A percentile compares a stretch with the other conserved stretches of the same genome.
Evolutionary conservation across 371 early-diverging fungal species (phyloP).

Genomic region (Circinella umbellata): DNA sequence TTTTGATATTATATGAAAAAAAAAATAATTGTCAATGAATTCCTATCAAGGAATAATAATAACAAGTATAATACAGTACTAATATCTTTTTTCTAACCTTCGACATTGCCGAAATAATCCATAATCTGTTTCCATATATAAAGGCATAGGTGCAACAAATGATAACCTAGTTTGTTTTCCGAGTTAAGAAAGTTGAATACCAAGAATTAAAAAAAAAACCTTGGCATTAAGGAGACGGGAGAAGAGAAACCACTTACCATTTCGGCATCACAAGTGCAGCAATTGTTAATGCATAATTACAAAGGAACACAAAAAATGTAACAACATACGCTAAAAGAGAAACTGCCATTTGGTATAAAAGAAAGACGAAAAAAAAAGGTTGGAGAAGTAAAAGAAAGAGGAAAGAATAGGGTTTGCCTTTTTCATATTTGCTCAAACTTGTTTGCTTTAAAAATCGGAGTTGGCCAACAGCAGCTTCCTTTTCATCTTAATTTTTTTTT

Average conservation of each 20-base stretch:
- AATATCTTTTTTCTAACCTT: conserved; percentile 29
- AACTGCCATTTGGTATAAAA: conserved; percentile 35
- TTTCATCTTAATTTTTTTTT: too few relatives aligned
- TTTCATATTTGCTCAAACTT: too few relatives aligned
- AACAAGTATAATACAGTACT: background rate
- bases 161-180: conserved; percentile 31
- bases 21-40: background rate
- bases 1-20: too few relatives aligned
- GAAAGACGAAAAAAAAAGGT: too few relatives aligned
- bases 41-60: background rate
- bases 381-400: too few relatives aligned
- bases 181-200: background rate
- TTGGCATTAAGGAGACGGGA: background rate
- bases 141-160: conserved; percentile 49
- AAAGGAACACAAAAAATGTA: conserved; percentile 45
- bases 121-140: conserved; percentile 55
- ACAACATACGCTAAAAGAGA: conserved; percentile 52
- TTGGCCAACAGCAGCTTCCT: too few relatives aligned
- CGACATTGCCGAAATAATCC: conserved; percentile 46
- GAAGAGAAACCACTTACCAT: conserved; percentile 33
- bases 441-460: too few relatives aligned
- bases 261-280: conserved; percentile 42
- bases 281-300: conserved; percentile 44
- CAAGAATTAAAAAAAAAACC: background rate
- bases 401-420: too few relatives aligned